Base-by-base conservation (phyloP, 768 basidiomycete species). In the Candolleomyces efflorescens region DNA sequence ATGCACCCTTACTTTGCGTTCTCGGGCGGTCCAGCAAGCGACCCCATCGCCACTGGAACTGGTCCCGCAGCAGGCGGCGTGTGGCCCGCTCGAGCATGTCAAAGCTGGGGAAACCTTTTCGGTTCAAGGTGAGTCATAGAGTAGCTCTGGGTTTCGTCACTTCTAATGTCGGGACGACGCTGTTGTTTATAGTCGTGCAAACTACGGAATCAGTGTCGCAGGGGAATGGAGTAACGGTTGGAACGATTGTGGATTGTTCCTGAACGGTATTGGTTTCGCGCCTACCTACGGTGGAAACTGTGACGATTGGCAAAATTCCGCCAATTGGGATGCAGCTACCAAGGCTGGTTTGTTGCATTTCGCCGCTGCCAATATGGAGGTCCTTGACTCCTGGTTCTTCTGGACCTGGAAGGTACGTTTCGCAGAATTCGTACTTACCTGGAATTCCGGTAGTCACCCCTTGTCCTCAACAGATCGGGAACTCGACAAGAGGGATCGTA, bases 191-290 rank as follows among this genome's bases (percentile, higher is more conserved):
- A 81, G 78, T 59, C 67, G 77, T 63, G 61, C 65, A 44, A 58
- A 63, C 5, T 92, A 91, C 65, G 93, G 93, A 6, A 71, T 93
- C 47, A 85, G 85, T 18, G 65, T 86, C 41, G 86, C 87, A 0
- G 93, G 90, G 46, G 93, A 95, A 73, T 94, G 84, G 71, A 88
- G 87, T 62, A 79, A 81, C 13, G 90, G 83, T 9, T 78, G 75
- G 68, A 90, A 89, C 65, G 77, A 83, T 53, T 91, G 90, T 63
- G 88, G 67, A 5, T 56, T 73, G 15, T 73, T 71, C 62, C 58
- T 76, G 20, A 65, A 55, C 12, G 74, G 74, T 3, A 64, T 67
- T 7, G 62, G 62, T 5, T 54, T 59, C 1, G 44, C 60, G 4
- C 36, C 60, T 23, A 61, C 64, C 23, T 77, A 69, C 54, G 69